These are phyloP conservation scores for Aspergillus avenaceus DNA, from an alignment of 495 filamentous ascomycete genomes.

Conservation along the genomic window DNA sequence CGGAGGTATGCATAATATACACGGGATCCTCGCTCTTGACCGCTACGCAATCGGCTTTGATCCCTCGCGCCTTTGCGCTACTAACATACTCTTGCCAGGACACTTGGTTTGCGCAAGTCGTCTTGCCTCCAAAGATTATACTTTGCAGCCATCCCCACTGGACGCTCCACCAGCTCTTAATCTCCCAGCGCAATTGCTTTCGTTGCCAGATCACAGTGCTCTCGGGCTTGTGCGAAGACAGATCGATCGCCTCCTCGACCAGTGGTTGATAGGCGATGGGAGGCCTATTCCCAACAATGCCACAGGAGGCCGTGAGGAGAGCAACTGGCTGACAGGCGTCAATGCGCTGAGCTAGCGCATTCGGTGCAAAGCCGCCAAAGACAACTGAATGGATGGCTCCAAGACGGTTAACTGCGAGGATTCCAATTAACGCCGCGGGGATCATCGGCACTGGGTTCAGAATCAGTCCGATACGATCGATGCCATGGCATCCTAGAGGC, in stretches of 20 bases:
- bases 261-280: neutral
- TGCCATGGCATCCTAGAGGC: neutral
- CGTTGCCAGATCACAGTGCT: neutral
- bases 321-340: conserved; percentile 62
- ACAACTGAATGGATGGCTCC: conserved; percentile 83
- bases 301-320: conserved; percentile 59
- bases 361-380: conserved; percentile 77
- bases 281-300: neutral
- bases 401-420: conserved; percentile 67
- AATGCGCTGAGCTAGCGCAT: conserved; percentile 69
- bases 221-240: neutral
- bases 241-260: neutral
- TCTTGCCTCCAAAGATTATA: conserved; percentile 15
- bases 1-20: conserved; percentile 88
- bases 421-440: conserved; percentile 68
- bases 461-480: too few species aligned
- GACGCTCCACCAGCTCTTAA: neutral
- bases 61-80: neutral
- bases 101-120: neutral
- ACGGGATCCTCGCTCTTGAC: conserved; percentile 65
- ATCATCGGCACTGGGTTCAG: conserved; percentile 97
- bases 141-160: neutral
- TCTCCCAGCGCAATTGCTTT: neutral
- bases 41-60: conserved; percentile 66
- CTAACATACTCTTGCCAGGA: neutral